Evolutionary conservation across 1,284 basidiomycete genomes (phyloP).

Genomic region (Laetiporus sulphureus): DNA sequence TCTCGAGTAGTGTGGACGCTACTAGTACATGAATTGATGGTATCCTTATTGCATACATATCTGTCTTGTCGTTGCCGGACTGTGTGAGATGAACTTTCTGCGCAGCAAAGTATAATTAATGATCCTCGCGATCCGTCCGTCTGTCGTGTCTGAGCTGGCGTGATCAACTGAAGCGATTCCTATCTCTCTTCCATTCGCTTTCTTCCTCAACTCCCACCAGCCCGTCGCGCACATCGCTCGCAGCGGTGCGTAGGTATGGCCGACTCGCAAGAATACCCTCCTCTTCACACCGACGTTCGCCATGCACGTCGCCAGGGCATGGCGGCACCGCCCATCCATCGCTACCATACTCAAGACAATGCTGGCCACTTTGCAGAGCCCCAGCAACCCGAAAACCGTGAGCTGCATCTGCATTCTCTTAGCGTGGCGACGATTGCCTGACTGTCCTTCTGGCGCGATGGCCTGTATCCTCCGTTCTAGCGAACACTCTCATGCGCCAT

Average conservation of each 20-base stretch:
- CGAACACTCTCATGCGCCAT: constrained; percentile 18
- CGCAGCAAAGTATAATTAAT: too few relatives aligned
- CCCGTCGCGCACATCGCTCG: background rate
- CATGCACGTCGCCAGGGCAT: constrained; percentile 15
- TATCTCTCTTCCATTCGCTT: too few relatives aligned
- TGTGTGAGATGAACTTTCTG: too few relatives aligned
- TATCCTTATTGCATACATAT: too few relatives aligned
- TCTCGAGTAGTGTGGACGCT: too few relatives aligned
- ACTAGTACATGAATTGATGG: too few relatives aligned
- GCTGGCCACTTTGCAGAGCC: background rate
- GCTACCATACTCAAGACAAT: constrained; percentile 6
- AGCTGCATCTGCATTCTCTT: constrained; percentile 11
- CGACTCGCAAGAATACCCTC: constrained; percentile 11
- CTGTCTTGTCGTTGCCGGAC: too few relatives aligned
- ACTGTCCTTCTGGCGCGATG: constrained; percentile 10
- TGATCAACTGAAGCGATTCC: too few relatives aligned
- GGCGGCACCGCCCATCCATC: constrained; percentile 13
- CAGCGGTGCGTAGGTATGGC: constrained; percentile 11
- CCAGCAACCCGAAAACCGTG: constrained; percentile 13
- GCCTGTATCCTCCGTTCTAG: too few relatives aligned
- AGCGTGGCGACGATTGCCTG: constrained; percentile 6
- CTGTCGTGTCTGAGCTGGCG: too few relatives aligned
- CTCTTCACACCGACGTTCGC: constrained; percentile 7
- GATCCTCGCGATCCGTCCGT: too few relatives aligned
- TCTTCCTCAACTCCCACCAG: background rate